Conservation (phyloP, 495 filamentous ascomycete species). For the Penicillium psychrofluorescens region DNA sequence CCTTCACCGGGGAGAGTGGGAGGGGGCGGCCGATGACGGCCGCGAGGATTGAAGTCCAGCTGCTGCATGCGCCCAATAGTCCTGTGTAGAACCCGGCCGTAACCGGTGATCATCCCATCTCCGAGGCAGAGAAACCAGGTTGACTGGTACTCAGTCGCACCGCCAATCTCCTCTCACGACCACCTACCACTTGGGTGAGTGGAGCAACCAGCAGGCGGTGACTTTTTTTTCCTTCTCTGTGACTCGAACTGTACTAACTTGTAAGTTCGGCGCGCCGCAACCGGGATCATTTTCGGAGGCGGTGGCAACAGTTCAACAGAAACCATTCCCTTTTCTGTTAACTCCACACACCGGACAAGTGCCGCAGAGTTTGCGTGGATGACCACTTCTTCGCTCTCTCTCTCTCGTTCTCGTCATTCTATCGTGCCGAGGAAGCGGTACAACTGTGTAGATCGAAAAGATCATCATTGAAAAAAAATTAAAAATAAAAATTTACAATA, state of each 20-base stretch:
- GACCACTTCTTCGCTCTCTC: too few relatives aligned
- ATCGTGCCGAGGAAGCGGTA: too few relatives aligned
- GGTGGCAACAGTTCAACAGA: constrained; percentile 1
- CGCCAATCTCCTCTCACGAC: too few relatives aligned
- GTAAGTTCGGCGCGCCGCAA: constrained; percentile 7
- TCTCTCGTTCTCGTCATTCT: too few relatives aligned
- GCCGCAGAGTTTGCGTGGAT: not conserved
- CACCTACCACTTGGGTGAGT: too few relatives aligned
- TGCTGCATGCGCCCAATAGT: constrained; percentile 21
- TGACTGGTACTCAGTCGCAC: not conserved
- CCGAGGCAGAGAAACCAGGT: not conserved
- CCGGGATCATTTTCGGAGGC: constrained; percentile 10
- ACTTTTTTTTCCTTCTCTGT: too few relatives aligned
- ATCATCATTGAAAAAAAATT: too few relatives aligned
- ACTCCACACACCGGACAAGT: constrained; percentile 6
- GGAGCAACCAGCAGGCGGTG: too few relatives aligned
- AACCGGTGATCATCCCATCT: not conserved
- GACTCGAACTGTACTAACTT: too few relatives aligned
- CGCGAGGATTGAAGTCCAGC: not conserved
- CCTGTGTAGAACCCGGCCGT: constrained; percentile 11
- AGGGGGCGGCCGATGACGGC: constrained; percentile 8
- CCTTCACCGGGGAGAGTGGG: not conserved
- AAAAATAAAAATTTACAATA: too few relatives aligned
- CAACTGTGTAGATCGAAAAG: too few relatives aligned
- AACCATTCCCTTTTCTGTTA: not conserved